Evolutionary conservation across 345 rosid genomes (phyloP), one percentile per base, ranked within the genome.

Genomic region (Corchorus olitorius): DNA sequence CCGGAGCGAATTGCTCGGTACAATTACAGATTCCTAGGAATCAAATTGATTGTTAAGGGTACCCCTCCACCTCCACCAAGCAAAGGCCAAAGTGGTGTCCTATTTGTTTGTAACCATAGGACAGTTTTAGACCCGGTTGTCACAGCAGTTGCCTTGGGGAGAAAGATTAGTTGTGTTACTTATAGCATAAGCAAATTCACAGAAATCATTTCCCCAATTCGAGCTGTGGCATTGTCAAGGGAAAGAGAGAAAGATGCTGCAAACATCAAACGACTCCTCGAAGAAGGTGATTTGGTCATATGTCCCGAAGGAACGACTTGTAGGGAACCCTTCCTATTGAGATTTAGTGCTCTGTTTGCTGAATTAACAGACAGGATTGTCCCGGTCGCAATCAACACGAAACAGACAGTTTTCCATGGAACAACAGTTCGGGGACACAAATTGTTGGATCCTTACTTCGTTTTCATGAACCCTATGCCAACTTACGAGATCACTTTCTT

Each of bases 251-350:
- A 70, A 77, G 99, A 96, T 27, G 97, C 99, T 0, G 91, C 80
- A 0, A 80, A 91, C 70, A 96, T 96, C 69, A 91, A 90, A 78
- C 83, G 84, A 33, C 82, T 96, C 37, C 87, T 96, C 0, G 88
- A 91, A 72, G 97, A 96, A 81, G 99, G 99, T 0, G 99, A 96
- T 75, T 72, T 96, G 70, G 97, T 94, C 58, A 89, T 96, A 3
- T 96, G 99, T 79, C 98, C 98, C 0, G 99, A 96, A 70, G 99
- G 99, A 33, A 96, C 99, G 2, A 96, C 99, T 0, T 93, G 99
- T 27, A 85, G 99, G 1, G 98, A 96, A 71, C 97, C 99, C 7
- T 96, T 92, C 78, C 87, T 96, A 2, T 76, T 96, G 33, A 78
- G 99, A 74, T 96, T 96, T 78, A 96, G 98, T 61, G 97, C 99